Percentiles rank a stretch among this genome's conserved stretches.
These are phyloP conservation scores for Heterobasidion annosum DNA, from an alignment of 1,284 basidiomycete genomes.

Conservation along the genomic window DNA sequence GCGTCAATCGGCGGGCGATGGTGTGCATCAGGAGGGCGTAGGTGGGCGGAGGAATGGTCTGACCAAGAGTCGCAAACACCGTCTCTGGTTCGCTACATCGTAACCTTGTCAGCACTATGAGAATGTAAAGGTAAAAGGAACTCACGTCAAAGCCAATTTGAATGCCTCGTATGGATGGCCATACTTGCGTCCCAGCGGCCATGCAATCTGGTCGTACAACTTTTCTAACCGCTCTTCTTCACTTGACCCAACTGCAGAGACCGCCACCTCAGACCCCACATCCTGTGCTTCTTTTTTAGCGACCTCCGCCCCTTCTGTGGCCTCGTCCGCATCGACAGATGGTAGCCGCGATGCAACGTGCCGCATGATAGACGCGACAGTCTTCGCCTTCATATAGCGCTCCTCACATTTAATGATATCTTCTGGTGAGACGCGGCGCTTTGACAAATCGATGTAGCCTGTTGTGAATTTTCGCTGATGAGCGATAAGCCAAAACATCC, in stretches of 20 bases:
- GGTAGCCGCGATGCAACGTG: slow-evolving; percentile 89
- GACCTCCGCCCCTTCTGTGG: slow-evolving; percentile 15
- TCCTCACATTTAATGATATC: slow-evolving; percentile 99
- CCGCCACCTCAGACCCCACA: slow-evolving; percentile 34
- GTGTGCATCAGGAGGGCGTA: slow-evolving; percentile 71
- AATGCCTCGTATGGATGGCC: slow-evolving; percentile 98
- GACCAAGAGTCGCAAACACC: slow-evolving; percentile 68
- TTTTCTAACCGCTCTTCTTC: slow-evolving; percentile 75
- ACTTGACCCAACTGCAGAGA: slow-evolving; percentile 32
- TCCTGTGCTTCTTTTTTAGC: slow-evolving; percentile 35
- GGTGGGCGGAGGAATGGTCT: slow-evolving; percentile 49
- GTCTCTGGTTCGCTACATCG: slow-evolving; percentile 73
- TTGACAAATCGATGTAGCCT: slow-evolving; percentile 99
- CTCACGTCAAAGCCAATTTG: slow-evolving; percentile 90
- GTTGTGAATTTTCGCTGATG: not conserved
- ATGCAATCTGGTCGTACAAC: slow-evolving; percentile 87
- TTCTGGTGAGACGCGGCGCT: slow-evolving; percentile 98
- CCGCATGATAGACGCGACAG: slow-evolving; percentile 87
- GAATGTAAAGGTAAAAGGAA: slow-evolving; percentile 10
- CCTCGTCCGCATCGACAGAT: slow-evolving; percentile 26
- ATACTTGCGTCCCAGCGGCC: slow-evolving; percentile 90
- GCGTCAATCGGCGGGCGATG: slow-evolving; percentile 92
- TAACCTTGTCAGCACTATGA: not conserved
- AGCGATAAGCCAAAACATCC: not conserved
- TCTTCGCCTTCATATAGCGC: slow-evolving; percentile 96